Percentiles rank a stretch among this genome's conserved stretches.
phyloP scores from a whole-genome alignment of 2,329 filamentous ascomycete species.

The Xylariaceae sp. region DNA sequence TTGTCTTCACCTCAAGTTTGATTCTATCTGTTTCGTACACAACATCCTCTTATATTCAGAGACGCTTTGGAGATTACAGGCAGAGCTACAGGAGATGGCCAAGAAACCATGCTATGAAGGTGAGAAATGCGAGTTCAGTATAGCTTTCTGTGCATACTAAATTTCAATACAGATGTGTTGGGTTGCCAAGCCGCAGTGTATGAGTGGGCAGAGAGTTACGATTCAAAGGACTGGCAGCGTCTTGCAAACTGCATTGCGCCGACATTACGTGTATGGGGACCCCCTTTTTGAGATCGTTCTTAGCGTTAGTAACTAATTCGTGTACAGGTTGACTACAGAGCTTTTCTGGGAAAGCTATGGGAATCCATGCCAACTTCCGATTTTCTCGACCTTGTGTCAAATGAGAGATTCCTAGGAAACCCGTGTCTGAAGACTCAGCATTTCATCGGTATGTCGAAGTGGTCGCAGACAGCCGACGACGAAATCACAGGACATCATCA shows the following conservation, averaged over 20 bases:
- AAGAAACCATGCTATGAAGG: no score
- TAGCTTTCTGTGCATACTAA: no score
- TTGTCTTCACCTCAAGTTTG: no score
- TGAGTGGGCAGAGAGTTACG: slow-evolving; percentile 12
- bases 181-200: slow-evolving; percentile 7
- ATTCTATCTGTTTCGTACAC: no score
- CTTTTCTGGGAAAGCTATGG: slow-evolving; percentile 51
- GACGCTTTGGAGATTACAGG: no score
- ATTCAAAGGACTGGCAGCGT: slow-evolving; percentile 6
- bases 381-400: slow-evolving; percentile 49
- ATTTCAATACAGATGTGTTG: slow-evolving; percentile 3
- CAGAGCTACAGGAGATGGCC: no score
- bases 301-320: neutral
- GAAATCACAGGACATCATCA: slow-evolving; percentile 53
- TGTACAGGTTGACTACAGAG: slow-evolving; percentile 25
- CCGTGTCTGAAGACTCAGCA: slow-evolving; percentile 53
- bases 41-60: no score
- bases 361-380: slow-evolving; percentile 52
- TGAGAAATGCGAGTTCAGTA: no score
- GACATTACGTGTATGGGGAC: neutral
- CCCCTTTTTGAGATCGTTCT: neutral
- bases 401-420: slow-evolving; percentile 49
- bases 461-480: slow-evolving; percentile 45
- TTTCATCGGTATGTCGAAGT: slow-evolving; percentile 50
- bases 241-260: slow-evolving; percentile 5